These are phyloP conservation scores for Penicillium frequentans DNA, from an alignment of 2,329 filamentous ascomycete species.

Conservation along the genomic window DNA sequence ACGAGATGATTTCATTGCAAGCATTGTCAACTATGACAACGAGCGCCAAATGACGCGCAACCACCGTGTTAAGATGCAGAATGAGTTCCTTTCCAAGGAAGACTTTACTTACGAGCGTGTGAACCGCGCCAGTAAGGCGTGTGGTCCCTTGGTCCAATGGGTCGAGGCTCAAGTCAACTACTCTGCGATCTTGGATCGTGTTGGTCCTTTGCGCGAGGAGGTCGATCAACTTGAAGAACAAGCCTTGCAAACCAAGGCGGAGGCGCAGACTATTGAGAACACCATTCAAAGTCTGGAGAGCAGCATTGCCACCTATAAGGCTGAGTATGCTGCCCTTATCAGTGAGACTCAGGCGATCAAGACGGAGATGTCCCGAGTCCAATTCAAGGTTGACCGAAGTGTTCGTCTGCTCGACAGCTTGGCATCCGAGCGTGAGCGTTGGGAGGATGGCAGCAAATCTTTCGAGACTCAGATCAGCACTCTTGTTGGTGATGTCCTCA, in stretches of 20 bases:
- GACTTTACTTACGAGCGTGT: constrained; percentile 97
- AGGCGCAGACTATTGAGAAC: constrained; percentile 87
- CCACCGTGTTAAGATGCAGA: constrained; percentile 84
- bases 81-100: constrained; percentile 85
- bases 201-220: constrained; percentile 89
- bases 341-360: constrained; percentile 98
- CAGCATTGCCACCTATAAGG: constrained; percentile 94
- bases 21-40: constrained; percentile 96
- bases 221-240: constrained; percentile 83
- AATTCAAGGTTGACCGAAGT: constrained; percentile 97
- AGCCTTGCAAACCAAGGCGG: constrained; percentile 86
- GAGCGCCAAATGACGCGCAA: constrained; percentile 87
- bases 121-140: constrained; percentile 93
- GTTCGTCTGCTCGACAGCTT: constrained; percentile 91
- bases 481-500: constrained; percentile 89
- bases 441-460: constrained; percentile 96
- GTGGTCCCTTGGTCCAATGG: constrained; percentile 96
- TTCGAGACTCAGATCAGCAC: constrained; percentile 98
- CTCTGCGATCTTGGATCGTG: constrained; percentile 92
- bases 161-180: constrained; percentile 95
- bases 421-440: constrained; percentile 87
- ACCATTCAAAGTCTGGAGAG: constrained; percentile 80
- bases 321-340: constrained; percentile 91
- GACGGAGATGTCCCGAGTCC: constrained; percentile 89
- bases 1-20: constrained; percentile 94